These are phyloP conservation scores for Trichoderma arundinaceum DNA, from an alignment of 2,329 filamentous ascomycete species.

Conservation along the genomic window DNA sequence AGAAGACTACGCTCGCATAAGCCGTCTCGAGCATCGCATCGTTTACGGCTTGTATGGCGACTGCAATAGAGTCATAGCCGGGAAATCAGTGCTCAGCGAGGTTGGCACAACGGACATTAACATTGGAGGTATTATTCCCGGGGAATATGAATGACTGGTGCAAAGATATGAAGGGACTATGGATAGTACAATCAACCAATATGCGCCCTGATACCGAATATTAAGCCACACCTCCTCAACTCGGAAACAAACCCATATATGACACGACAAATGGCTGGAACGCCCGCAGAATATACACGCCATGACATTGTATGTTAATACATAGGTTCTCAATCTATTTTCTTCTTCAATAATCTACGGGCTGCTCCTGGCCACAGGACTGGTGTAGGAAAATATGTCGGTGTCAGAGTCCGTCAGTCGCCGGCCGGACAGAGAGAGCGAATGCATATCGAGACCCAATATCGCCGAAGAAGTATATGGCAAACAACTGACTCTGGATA, in stretches of 20 bases:
- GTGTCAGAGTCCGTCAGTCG: too few species aligned
- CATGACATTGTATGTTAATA: background rate
- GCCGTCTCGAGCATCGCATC: background rate
- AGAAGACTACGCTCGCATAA: background rate
- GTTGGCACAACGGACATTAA: background rate
- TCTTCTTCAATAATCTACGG: background rate
- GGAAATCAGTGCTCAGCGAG: background rate
- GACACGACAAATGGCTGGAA: background rate
- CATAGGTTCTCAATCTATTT: background rate
- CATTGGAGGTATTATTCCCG: too few species aligned
- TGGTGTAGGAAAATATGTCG: background rate
- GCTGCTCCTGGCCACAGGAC: background rate
- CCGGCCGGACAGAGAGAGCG: background rate
- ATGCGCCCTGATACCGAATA: background rate
- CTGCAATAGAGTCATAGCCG: background rate
- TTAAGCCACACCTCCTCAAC: background rate
- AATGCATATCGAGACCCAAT: background rate
- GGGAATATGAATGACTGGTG: background rate
- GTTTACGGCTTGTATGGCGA: background rate
- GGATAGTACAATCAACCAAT: background rate
- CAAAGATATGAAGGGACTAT: background rate
- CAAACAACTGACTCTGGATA: background rate
- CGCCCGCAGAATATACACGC: fast-evolving
- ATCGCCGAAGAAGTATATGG: too few species aligned
- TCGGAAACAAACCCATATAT: background rate